Base-by-base conservation (phyloP, 2,329 filamentous ascomycete genomes). In the Corynespora cassiicola region DNA sequence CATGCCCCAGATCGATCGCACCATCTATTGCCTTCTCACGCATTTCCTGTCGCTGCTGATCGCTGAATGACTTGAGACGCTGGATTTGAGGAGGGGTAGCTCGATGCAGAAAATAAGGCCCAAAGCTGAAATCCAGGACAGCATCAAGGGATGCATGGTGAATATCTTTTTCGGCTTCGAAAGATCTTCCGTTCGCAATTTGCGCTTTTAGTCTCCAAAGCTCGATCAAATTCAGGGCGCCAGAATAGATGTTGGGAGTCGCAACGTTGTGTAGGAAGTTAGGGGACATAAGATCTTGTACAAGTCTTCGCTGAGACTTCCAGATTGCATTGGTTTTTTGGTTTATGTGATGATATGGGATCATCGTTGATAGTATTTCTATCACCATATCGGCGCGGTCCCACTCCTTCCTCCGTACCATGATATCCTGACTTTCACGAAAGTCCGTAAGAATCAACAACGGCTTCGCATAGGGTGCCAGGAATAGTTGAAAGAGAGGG, bases 401-500 rank as follows among this genome's bases (percentile, higher is more conserved):
- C 31, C 76, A 77, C 26, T 76, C 74, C 30, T 68, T 70, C 10
- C 73, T 69, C 1, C 73, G 67, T 5, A 71, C 54, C 17, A 76
- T 63, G 27, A 78, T 65, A 46, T 77, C 74, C 47, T 75, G 70
- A 11, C 59, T 55, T 52, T 76, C 74, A 3, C 59, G 58, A 7
- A 63, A 69, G 39, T 76, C 75, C 14, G 66, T 59, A 4, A 79
- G 45, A 4, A 79, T 38, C 1, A 80, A 59, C 52, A 65, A 69
- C 2, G 76, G 77, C 18, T 59, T 61, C 1, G 50, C 45, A 11
- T 76, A 63, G 1, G 76, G 75, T 6, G 61, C 57, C 35, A 77
- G 53, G 51, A 79, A 79, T 5, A 74, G 56, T 47, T 81, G 78
- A 5, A 71, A 54, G n/a, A n/a, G n/a, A n/a, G n/a, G n/a, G n/a